phyloP scores from a whole-genome alignment of 768 basidiomycete genomes.

The Mycena belliarum region DNA sequence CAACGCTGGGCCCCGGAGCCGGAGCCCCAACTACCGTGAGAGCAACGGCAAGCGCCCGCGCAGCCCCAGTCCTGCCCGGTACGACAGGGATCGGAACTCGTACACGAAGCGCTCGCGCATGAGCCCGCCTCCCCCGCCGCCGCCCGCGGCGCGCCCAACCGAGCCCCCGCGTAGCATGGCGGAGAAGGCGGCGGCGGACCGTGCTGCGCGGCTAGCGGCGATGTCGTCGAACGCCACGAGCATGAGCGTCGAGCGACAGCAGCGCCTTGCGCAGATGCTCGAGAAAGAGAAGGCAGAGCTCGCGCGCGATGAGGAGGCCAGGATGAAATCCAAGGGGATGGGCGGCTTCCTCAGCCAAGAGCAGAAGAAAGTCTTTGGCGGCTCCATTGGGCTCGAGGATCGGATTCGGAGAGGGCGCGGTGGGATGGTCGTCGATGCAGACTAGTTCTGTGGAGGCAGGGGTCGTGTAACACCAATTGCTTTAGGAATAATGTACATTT shows the following conservation, averaged over 20 bases:
- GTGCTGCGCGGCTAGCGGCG: constrained; percentile 85
- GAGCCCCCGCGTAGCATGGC: constrained; percentile 26
- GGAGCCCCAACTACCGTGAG: constrained; percentile 23
- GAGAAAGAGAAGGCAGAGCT: constrained; percentile 79
- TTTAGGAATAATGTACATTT: neutral
- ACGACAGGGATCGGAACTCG: constrained; percentile 27
- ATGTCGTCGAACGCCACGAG: constrained; percentile 78
- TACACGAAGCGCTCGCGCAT: constrained; percentile 53
- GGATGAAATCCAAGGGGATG: constrained; percentile 75
- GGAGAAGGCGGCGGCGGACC: constrained; percentile 45
- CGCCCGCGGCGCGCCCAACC: constrained; percentile 16
- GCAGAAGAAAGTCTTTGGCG: constrained; percentile 83
- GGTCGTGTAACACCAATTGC: no score
- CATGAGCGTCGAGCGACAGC: constrained; percentile 69
- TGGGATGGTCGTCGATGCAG: constrained; percentile 53
- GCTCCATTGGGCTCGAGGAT: constrained; percentile 75
- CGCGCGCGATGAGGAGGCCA: constrained; percentile 67
- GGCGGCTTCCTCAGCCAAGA: constrained; percentile 81
- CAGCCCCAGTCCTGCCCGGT: constrained; percentile 35
- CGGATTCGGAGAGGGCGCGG: constrained; percentile 72
- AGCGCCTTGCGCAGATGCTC: constrained; percentile 65
- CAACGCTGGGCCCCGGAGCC: constrained; percentile 10
- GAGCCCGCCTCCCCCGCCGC: constrained; percentile 41
- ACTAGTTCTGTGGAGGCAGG: no score
- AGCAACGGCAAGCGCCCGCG: constrained; percentile 40